Conservation (phyloP, 305 asterid species). For the Fraxinus platypoda region DNA sequence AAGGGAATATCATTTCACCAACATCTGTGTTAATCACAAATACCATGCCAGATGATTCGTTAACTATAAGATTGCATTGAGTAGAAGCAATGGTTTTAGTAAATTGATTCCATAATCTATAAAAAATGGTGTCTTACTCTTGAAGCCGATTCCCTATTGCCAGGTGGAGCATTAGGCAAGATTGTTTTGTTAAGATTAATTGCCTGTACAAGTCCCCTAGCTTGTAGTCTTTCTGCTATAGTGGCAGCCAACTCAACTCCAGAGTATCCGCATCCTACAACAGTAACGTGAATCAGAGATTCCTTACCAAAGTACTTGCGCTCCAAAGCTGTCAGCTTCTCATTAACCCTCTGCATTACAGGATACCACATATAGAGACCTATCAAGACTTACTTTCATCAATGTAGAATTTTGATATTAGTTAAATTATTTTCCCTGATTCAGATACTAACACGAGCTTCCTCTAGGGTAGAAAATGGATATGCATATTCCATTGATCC, state of each 20-base stretch:
- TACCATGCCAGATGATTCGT: neutral
- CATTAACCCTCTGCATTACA: constrained; percentile 66
- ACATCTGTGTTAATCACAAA: neutral
- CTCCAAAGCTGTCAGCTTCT: constrained; percentile 67
- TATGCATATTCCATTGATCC: constrained; percentile 84
- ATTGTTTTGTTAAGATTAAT: constrained; percentile 69
- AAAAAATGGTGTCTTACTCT: constrained; percentile 47
- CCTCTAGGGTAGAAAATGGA: constrained; percentile 92
- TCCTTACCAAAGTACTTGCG: constrained; percentile 65
- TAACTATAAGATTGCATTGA: neutral
- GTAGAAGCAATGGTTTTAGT: neutral
- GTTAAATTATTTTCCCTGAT: constrained; percentile 11
- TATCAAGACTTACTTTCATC: constrained; percentile 7
- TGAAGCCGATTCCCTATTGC: constrained; percentile 83
- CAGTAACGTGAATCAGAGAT: constrained; percentile 65
- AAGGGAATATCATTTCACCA: neutral
- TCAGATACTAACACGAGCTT: constrained; percentile 70
- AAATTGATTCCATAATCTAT: neutral
- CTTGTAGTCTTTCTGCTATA: constrained; percentile 79
- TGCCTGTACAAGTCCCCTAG: constrained; percentile 74
- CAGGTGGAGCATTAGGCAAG: constrained; percentile 80
- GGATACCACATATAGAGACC: constrained; percentile 7
- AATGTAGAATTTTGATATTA: constrained; percentile 12
- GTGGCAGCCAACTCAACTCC: constrained; percentile 97
- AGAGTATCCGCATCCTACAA: constrained; percentile 96